Percentiles rank a stretch among this genome's conserved stretches.
These are phyloP conservation scores for Citrus sinensis DNA, from an alignment of 345 rosid species.

Conservation along the genomic window DNA sequence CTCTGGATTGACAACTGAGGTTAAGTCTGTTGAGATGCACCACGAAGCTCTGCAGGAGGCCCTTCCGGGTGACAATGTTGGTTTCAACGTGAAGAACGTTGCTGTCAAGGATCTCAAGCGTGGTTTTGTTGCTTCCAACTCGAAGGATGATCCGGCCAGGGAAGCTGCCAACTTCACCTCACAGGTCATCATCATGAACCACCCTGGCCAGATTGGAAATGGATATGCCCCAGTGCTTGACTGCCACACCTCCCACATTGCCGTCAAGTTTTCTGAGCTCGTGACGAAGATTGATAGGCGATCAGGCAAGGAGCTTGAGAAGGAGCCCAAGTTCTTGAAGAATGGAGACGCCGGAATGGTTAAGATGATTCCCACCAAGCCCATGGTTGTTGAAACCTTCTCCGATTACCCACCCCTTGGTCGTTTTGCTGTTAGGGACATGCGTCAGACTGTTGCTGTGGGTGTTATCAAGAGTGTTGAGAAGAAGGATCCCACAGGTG, in stretches of 20 bases:
- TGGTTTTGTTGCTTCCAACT: conserved; percentile 39
- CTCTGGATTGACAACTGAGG: conserved; percentile 30
- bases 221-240: conserved; percentile 57
- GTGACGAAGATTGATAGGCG: conserved; percentile 63
- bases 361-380: conserved; percentile 50
- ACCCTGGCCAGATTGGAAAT: conserved; percentile 60
- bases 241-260: conserved; percentile 62
- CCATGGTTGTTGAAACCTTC: conserved; percentile 37
- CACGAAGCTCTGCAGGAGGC: conserved; percentile 36
- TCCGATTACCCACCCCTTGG: conserved; percentile 19
- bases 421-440: conserved; percentile 16
- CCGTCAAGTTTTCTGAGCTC: conserved; percentile 58
- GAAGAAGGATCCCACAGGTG: conserved; percentile 20
- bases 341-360: conserved; percentile 61
- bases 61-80: conserved; percentile 35
- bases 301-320: conserved; percentile 63
- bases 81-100: conserved; percentile 41
- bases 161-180: conserved; percentile 44
- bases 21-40: conserved; percentile 36
- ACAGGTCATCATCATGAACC: conserved; percentile 64
- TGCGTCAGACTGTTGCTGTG: conserved; percentile 19
- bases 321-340: conserved; percentile 63
- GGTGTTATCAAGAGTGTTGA: conserved; percentile 22
- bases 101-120: conserved; percentile 44
- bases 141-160: conserved; percentile 41